phyloP scores from a whole-genome alignment of 805 yeast species.

The Wickerhamomyces sydowiorum region DNA sequence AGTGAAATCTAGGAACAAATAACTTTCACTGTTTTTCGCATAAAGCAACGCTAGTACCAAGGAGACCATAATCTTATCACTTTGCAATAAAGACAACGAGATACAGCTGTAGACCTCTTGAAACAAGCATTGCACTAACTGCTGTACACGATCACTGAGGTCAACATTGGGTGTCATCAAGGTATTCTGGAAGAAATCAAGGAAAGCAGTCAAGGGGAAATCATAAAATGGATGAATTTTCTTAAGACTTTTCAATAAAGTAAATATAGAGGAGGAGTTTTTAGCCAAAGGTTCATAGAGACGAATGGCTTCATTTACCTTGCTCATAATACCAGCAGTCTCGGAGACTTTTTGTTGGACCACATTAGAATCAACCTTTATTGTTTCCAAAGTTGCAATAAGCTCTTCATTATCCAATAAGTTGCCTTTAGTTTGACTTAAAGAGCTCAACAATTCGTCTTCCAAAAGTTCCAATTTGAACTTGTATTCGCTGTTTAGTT shows the following conservation, averaged over 20 bases:
- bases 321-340: slow-evolving; percentile 47
- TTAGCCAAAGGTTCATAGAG: slow-evolving; percentile 50
- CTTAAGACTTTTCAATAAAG: slow-evolving; percentile 37
- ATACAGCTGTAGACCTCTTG: background rate
- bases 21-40: background rate
- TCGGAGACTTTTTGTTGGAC: slow-evolving; percentile 49
- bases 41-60: background rate
- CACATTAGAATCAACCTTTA: slow-evolving; percentile 57
- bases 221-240: slow-evolving; percentile 49
- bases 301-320: slow-evolving; percentile 43
- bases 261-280: slow-evolving; percentile 46
- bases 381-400: slow-evolving; percentile 50
- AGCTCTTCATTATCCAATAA: slow-evolving; percentile 65
- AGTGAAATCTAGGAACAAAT: background rate
- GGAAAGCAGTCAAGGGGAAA: slow-evolving; percentile 44
- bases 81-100: background rate
- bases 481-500: slow-evolving; percentile 54
- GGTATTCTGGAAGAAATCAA: slow-evolving; percentile 28
- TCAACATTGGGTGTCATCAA: slow-evolving; percentile 6
- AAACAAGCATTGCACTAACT: background rate
- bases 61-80: background rate
- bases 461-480: slow-evolving; percentile 52
- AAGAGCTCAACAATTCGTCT: slow-evolving; percentile 45
- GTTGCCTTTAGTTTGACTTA: slow-evolving; percentile 53
- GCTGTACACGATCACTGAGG: background rate